Percentiles rank a stretch among this genome's conserved stretches.
phyloP scores from a whole-genome alignment of 257 asterid genomes.

The Paraleonurus japonicus region DNA sequence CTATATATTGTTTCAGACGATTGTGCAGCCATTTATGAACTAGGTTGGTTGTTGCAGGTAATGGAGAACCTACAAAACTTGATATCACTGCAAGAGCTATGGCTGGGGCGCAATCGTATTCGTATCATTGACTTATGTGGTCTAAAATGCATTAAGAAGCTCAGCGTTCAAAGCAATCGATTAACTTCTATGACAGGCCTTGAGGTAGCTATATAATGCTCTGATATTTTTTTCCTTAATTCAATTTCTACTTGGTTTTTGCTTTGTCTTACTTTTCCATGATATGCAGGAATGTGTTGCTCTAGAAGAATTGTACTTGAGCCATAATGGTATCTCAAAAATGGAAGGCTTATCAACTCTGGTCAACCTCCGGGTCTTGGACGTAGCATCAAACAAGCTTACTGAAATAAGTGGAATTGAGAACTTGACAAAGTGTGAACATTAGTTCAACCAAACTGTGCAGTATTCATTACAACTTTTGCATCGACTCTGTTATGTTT shows the following conservation, averaged over 20 bases:
- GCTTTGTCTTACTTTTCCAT: slow-evolving; percentile 19
- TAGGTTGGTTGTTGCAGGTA: slow-evolving; percentile 53
- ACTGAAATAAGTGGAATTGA: slow-evolving; percentile 64
- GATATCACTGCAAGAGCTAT: slow-evolving; percentile 75
- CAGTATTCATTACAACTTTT: background rate
- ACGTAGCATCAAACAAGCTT: slow-evolving; percentile 86
- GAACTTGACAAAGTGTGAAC: slow-evolving; percentile 56
- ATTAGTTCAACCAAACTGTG: slow-evolving; percentile 10
- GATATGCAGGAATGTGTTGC: slow-evolving; percentile 74
- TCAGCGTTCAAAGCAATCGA: slow-evolving; percentile 97
- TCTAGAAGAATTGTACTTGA: slow-evolving; percentile 89
- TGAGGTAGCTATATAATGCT: slow-evolving; percentile 55
- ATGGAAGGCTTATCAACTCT: slow-evolving; percentile 92
- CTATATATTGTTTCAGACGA: background rate
- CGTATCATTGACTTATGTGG: slow-evolving; percentile 80
- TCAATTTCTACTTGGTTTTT: background rate
- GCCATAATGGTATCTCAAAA: slow-evolving; percentile 89
- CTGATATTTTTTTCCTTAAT: background rate
- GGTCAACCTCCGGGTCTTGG: slow-evolving; percentile 83
- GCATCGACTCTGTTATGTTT: slow-evolving; percentile 6
- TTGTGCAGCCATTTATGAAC: slow-evolving; percentile 19
- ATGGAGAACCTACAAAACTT: slow-evolving; percentile 78
- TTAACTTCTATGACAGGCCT: slow-evolving; percentile 76
- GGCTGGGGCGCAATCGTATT: slow-evolving; percentile 98
- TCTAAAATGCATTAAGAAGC: slow-evolving; percentile 83